A percentile compares a stretch with the other conserved stretches of the same genome.
phyloP scores from a whole-genome alignment of 257 asterid species.

The Solanum peruvianum region DNA sequence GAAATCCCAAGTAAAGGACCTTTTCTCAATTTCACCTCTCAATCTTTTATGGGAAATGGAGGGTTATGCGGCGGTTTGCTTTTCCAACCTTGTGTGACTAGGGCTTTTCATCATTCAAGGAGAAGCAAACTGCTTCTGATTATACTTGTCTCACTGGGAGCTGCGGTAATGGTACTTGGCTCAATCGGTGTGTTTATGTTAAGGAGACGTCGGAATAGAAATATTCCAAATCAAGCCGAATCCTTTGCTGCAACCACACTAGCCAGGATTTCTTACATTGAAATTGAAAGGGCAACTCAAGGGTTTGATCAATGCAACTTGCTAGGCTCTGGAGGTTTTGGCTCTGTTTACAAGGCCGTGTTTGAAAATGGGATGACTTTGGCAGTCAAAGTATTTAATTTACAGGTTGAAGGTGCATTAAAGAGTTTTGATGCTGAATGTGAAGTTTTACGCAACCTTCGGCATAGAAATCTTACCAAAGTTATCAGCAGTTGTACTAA shows the following conservation, averaged over 20 bases:
- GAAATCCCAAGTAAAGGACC: constrained; percentile 23
- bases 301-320: not conserved
- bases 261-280: not conserved
- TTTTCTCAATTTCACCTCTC: constrained; percentile 17
- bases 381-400: not conserved
- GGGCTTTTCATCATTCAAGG: not conserved
- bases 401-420: not conserved
- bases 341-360: not conserved
- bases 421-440: not conserved
- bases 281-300: not conserved
- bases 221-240: not conserved
- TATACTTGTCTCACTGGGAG: not conserved
- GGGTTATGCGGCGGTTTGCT: constrained; percentile 10
- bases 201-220: not conserved
- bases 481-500: not conserved
- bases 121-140: not conserved
- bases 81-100: not conserved
- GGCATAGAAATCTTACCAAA: not conserved
- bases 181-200: not conserved
- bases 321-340: not conserved
- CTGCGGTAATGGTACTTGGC: not conserved
- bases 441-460: not conserved
- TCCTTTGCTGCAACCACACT: not conserved
- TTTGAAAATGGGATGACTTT: not conserved
- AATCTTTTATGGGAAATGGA: constrained; percentile 6